phyloP scores from a whole-genome alignment of 495 filamentous ascomycete genomes.

The Aspergillus taichungensis region DNA sequence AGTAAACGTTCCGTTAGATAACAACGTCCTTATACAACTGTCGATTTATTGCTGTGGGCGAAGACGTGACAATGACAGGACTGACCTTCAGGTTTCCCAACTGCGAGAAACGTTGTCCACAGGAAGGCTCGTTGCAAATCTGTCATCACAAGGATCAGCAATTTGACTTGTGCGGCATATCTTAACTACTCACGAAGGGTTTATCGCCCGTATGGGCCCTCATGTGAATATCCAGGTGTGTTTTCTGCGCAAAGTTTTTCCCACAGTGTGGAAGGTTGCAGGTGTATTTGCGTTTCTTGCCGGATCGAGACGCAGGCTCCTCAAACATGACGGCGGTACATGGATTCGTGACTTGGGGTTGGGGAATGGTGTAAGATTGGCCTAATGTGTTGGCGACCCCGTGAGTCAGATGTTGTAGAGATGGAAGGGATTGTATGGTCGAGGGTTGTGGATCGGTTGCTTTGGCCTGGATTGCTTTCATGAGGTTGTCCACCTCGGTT shows the following conservation, averaged over 20 bases:
- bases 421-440: slow-evolving; percentile 24
- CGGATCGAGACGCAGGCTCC: slow-evolving; percentile 23
- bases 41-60: background rate
- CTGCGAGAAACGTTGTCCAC: slow-evolving; percentile 77
- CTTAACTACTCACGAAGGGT: slow-evolving; percentile 63
- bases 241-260: slow-evolving; percentile 86
- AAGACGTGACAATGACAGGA: slow-evolving; percentile 1
- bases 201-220: slow-evolving; percentile 86
- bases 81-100: slow-evolving; percentile 79
- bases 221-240: slow-evolving; percentile 85
- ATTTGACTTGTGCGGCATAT: too few species aligned
- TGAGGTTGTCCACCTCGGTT: slow-evolving; percentile 81
- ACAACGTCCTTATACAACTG: too few species aligned
- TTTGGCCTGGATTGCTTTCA: slow-evolving; percentile 84
- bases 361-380: slow-evolving; percentile 19
- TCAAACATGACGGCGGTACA: slow-evolving; percentile 19
- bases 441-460: slow-evolving; percentile 16
- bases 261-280: slow-evolving; percentile 69
- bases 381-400: slow-evolving; percentile 14
- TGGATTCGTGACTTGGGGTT: slow-evolving; percentile 9
- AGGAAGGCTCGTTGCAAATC: slow-evolving; percentile 66
- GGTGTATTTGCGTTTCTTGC: slow-evolving; percentile 49
- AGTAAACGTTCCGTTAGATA: too few species aligned
- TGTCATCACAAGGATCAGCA: slow-evolving; percentile 20
- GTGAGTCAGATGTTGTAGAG: slow-evolving; percentile 27